Conservation (phyloP, 108 stramenopile species). For the Conticribra weissflogii region DNA sequence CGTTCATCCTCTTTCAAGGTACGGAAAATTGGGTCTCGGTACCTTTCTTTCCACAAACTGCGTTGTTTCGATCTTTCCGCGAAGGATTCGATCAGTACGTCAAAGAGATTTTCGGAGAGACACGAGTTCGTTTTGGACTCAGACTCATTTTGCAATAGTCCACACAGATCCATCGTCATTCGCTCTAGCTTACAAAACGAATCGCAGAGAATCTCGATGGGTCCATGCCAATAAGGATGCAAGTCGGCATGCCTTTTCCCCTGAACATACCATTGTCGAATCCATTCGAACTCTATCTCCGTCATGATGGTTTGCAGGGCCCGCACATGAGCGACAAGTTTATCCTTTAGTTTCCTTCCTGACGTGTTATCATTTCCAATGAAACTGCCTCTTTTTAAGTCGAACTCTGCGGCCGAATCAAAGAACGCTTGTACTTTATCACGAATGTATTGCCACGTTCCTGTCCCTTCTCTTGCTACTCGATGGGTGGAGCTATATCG, state of each 20-base stretch:
- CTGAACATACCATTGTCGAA: slow-evolving; percentile 82
- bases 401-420: slow-evolving; percentile 9
- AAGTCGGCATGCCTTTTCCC: slow-evolving; percentile 60
- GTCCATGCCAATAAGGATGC: slow-evolving; percentile 60
- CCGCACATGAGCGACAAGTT: slow-evolving; percentile 34
- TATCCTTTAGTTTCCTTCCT: slow-evolving; percentile 12
- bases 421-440: slow-evolving; percentile 34
- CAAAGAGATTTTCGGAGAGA: slow-evolving; percentile 51
- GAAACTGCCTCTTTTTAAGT: slow-evolving; percentile 7
- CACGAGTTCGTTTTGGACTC: not conserved
- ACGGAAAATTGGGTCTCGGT: slow-evolving; percentile 39
- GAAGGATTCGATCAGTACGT: slow-evolving; percentile 52
- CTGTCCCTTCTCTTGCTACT: slow-evolving; percentile 55
- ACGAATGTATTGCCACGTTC: slow-evolving; percentile 61
- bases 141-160: slow-evolving; percentile 4
- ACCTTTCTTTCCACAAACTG: slow-evolving; percentile 32
- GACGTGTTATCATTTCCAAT: not conserved
- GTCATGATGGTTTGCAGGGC: slow-evolving; percentile 57
- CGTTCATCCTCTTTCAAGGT: slow-evolving; percentile 32
- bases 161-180: slow-evolving; percentile 2
- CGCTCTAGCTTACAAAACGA: slow-evolving; percentile 28
- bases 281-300: slow-evolving; percentile 87
- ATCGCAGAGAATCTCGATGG: slow-evolving; percentile 35
- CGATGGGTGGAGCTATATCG: slow-evolving; percentile 74
- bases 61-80: slow-evolving; percentile 34